A percentile compares a stretch with the other conserved stretches of the same genome.
Conservation (phyloP, 1,284 basidiomycete species). For the Trichosporon asahii region DNA sequence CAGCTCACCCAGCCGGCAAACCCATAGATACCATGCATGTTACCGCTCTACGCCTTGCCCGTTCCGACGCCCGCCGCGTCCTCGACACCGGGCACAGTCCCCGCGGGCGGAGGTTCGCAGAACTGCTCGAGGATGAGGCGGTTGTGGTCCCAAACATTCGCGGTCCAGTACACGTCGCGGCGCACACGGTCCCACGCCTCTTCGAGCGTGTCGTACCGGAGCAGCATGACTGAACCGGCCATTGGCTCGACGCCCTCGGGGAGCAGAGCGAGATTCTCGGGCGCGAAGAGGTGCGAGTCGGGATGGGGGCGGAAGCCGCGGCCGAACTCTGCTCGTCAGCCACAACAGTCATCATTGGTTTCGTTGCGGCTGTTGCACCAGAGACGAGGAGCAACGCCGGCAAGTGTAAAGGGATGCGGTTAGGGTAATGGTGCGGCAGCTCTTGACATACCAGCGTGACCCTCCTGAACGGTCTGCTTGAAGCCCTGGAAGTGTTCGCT, state of each 20-base stretch:
- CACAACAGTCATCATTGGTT: too few species aligned
- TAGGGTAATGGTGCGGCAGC: too few species aligned
- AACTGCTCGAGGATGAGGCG: conserved; percentile 40
- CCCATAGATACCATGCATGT: not conserved
- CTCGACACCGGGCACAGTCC: conserved; percentile 17
- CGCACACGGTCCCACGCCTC: conserved; percentile 43
- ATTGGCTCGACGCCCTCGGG: conserved; percentile 39
- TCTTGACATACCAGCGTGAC: conserved; percentile 30
- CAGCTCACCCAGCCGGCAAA: not conserved
- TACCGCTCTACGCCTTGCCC: not conserved
- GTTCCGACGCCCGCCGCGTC: not conserved
- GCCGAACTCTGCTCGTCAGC: conserved; percentile 33
- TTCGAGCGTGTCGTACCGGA: conserved; percentile 34
- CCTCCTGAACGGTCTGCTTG: conserved; percentile 32
- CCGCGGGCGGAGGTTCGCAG: conserved; percentile 21
- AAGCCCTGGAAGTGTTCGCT: conserved; percentile 37
- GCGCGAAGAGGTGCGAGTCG: conserved; percentile 22
- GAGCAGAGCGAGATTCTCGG: conserved; percentile 19
- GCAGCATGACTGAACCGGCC: conserved; percentile 43
- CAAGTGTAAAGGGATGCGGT: too few species aligned
- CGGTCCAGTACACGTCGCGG: conserved; percentile 47
- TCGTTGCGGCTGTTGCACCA: too few species aligned
- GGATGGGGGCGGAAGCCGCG: conserved; percentile 33
- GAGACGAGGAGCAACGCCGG: too few species aligned
- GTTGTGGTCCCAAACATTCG: conserved; percentile 47